A percentile compares a stretch with the other conserved stretches of the same genome.
Conservation (phyloP, 345 rosid genomes). For the Rhodamnia rubescens region DNA sequence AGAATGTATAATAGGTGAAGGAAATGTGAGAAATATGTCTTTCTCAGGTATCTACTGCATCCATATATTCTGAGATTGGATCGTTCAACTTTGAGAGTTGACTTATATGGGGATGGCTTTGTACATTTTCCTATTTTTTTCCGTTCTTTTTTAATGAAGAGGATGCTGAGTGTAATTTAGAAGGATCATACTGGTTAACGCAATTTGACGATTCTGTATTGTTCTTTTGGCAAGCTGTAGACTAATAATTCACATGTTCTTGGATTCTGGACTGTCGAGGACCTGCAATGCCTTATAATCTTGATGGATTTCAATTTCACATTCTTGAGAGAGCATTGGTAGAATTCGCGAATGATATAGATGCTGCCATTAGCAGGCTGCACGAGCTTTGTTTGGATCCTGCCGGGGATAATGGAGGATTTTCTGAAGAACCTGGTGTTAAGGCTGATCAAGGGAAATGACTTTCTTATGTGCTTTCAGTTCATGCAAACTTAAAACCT, state of each 20-base stretch:
- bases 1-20: too few relatives aligned
- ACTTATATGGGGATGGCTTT: too few relatives aligned
- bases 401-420: conserved; percentile 14
- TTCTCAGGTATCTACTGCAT: too few relatives aligned
- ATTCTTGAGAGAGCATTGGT: conserved; percentile 29
- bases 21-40: too few relatives aligned
- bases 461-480: neutral
- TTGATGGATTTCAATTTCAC: conserved; percentile 15
- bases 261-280: neutral
- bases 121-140: too few relatives aligned
- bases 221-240: neutral
- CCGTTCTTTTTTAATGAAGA: too few relatives aligned
- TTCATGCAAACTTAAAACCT: neutral
- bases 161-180: too few relatives aligned
- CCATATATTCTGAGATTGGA: too few relatives aligned
- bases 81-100: too few relatives aligned
- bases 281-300: neutral
- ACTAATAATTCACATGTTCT: neutral
- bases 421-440: conserved; percentile 10
- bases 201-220: neutral
- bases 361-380: conserved; percentile 55
- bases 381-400: conserved; percentile 34
- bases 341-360: conserved; percentile 60
- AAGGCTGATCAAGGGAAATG: conserved; percentile 17
- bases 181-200: neutral